Conservation (phyloP, 2,329 filamentous ascomycete genomes). For the Aureobasidium vineae region DNA sequence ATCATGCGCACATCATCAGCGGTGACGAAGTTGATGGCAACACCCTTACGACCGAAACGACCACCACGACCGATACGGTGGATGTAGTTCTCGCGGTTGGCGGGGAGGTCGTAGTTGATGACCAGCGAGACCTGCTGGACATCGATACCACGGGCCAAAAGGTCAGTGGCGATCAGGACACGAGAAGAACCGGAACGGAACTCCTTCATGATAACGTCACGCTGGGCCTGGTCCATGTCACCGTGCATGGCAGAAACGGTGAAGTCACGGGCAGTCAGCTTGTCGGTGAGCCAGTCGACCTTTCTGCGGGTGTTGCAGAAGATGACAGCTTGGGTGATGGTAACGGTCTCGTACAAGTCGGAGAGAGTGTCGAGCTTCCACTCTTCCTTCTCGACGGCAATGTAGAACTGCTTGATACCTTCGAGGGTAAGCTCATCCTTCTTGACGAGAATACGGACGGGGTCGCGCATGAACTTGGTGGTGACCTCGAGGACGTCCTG, state of each 20-base stretch:
- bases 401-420: slow-evolving; percentile 99
- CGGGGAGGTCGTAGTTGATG: slow-evolving; percentile 99
- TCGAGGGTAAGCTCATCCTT: slow-evolving; percentile 99
- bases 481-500: slow-evolving; percentile 99
- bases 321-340: slow-evolving; percentile 99
- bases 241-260: slow-evolving; percentile 99
- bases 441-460: slow-evolving; percentile 98
- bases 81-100: slow-evolving; percentile 99
- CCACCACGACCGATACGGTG: slow-evolving; percentile 99
- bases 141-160: slow-evolving; percentile 98
- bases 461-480: slow-evolving; percentile 99
- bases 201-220: slow-evolving; percentile 99
- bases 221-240: slow-evolving; percentile 97
- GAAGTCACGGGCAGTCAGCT: slow-evolving; percentile 98
- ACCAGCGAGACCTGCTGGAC: slow-evolving; percentile 99
- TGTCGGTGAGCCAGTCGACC: slow-evolving; percentile 99
- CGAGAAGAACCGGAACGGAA: slow-evolving; percentile 98
- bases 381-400: slow-evolving; percentile 99
- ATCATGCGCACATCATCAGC: slow-evolving; percentile 99
- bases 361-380: slow-evolving; percentile 99
- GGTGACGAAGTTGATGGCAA: slow-evolving; percentile 99
- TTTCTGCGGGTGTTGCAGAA: slow-evolving; percentile 99
- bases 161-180: slow-evolving; percentile 97
- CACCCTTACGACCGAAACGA: slow-evolving; percentile 99
- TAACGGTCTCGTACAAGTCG: slow-evolving; percentile 98